Percentiles rank a stretch among this genome's conserved stretches.
Conservation (phyloP, 2,329 filamentous ascomycete genomes). For the Calonectria hawksworthii region DNA sequence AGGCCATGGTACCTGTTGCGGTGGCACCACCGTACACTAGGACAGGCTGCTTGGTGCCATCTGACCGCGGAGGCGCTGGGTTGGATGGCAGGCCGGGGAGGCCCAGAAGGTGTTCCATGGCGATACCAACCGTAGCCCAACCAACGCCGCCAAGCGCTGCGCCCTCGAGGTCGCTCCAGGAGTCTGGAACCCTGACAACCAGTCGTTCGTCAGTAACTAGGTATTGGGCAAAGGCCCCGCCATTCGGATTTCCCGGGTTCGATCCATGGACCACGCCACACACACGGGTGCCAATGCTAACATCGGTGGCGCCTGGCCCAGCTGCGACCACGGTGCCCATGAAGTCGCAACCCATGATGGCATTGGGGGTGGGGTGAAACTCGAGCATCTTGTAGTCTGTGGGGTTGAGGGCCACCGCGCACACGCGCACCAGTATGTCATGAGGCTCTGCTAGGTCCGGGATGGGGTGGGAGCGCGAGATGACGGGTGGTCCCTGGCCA, state of each 20-base stretch:
- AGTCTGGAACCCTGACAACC: neutral
- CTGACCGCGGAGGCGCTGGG: neutral
- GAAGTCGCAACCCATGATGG: conserved; percentile 8
- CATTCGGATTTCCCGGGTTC: neutral
- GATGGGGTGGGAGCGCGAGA: neutral
- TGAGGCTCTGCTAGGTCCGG: neutral
- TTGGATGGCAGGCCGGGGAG: conserved; percentile 1
- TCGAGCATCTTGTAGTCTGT: conserved; percentile 12
- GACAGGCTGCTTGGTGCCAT: neutral
- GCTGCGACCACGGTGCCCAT: neutral
- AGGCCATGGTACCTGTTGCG: conserved; percentile 6
- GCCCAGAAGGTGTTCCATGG: neutral
- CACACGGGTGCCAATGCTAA: neutral
- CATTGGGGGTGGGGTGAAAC: conserved; percentile 4
- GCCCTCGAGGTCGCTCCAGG: neutral
- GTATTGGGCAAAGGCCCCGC: conserved; percentile 5
- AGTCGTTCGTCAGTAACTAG: neutral
- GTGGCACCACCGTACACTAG: conserved; percentile 1
- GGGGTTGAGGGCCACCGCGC: neutral
- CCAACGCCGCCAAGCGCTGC: neutral
- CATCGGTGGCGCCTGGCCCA: neutral
- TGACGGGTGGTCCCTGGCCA: conserved; percentile 1
- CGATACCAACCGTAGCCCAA: neutral
- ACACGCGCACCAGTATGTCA: neutral
- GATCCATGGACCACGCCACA: conserved; percentile 2